A percentile compares a stretch with the other conserved stretches of the same genome.
phyloP scores from a whole-genome alignment of 306 rosid genomes.

The Styphnolobium japonicum region DNA sequence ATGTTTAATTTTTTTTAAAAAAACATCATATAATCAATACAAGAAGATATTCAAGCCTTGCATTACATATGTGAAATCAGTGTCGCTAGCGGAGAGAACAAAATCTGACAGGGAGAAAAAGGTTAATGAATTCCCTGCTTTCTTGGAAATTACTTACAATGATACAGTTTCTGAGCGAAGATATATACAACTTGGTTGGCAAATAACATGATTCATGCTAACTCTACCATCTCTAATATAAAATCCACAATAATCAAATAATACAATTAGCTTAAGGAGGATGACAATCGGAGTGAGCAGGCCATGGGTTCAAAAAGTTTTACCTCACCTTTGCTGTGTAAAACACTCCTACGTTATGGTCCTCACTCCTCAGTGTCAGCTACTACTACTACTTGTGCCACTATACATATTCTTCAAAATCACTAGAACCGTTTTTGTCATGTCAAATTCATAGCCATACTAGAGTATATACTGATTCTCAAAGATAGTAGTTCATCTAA shows the following conservation, averaged over 20 bases:
- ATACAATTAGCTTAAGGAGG: background rate
- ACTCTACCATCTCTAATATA: constrained; percentile 3
- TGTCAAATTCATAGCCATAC: background rate
- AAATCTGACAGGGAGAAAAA: background rate
- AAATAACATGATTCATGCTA: background rate
- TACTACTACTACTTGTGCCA: background rate
- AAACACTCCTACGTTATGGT: background rate
- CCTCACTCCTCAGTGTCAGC: background rate
- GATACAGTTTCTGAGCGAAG: background rate
- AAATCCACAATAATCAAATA: background rate
- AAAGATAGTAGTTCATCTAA: background rate
- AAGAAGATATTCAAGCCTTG: background rate
- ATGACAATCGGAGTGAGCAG: background rate
- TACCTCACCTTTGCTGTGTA: background rate
- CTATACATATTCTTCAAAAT: background rate
- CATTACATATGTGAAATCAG: background rate
- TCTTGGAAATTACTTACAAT: background rate
- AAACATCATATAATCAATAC: background rate
- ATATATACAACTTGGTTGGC: constrained; percentile 3
- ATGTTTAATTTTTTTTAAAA: background rate
- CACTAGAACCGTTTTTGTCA: background rate
- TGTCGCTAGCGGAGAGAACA: background rate
- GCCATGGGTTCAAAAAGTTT: background rate
- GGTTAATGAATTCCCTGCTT: background rate
- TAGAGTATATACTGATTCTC: background rate